Conservation (phyloP, 495 filamentous ascomycete species). For the Penicillium pancosmium region DNA sequence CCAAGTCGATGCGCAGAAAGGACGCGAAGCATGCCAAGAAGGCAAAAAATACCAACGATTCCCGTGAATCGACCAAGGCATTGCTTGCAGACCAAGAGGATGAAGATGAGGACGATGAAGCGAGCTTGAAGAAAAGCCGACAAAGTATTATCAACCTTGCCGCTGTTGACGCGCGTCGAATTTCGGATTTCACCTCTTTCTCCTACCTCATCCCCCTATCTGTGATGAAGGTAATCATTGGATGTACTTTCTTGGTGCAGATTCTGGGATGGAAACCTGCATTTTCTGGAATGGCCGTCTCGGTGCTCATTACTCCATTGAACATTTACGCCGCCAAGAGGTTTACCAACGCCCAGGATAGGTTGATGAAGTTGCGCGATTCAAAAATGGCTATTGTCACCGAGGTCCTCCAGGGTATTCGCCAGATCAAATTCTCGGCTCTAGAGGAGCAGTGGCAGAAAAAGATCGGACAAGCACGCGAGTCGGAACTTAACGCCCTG, state of each 20-base stretch:
- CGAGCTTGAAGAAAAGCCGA: constrained; percentile 63
- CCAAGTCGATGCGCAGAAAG: constrained; percentile 78
- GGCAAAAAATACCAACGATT: constrained; percentile 32
- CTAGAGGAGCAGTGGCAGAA: constrained; percentile 78
- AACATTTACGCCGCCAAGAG: constrained; percentile 70
- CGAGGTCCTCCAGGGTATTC: constrained; percentile 79
- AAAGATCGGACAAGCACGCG: constrained; percentile 67
- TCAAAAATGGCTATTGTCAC: constrained; percentile 76
- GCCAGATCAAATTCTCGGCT: constrained; percentile 88
- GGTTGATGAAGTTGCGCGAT: constrained; percentile 79
- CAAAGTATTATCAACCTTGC: constrained; percentile 82
- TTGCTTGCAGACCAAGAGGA: constrained; percentile 39
- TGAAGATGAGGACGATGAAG: constrained; percentile 51
- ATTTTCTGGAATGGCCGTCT: constrained; percentile 65
- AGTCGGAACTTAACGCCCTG: constrained; percentile 64
- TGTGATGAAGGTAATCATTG: constrained; percentile 63
- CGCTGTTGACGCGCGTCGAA: constrained; percentile 73
- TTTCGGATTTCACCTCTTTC: constrained; percentile 70
- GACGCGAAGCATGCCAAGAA: constrained; percentile 63
- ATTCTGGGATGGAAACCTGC: constrained; percentile 76
- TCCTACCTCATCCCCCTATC: constrained; percentile 63
- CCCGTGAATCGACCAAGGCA: constrained; percentile 16
- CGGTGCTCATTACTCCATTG: constrained; percentile 64
- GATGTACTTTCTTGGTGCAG: constrained; percentile 63
- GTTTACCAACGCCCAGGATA: constrained; percentile 67